Evolutionary conservation across 2,329 filamentous ascomycete genomes (phyloP).

Genomic region (Colletotrichum lini): DNA sequence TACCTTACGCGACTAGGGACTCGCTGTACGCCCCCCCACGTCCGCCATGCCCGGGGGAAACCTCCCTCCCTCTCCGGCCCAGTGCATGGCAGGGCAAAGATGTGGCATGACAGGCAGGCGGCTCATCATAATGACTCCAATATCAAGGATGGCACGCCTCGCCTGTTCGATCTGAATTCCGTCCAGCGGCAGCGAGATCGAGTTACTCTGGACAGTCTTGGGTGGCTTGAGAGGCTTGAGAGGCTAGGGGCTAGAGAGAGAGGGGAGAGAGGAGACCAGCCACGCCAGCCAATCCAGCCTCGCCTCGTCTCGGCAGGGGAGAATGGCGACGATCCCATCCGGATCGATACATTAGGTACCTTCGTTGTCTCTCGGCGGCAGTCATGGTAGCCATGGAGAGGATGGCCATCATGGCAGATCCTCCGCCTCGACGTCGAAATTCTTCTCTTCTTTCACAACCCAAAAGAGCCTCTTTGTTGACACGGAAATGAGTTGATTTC

Average conservation of each 20-base stretch:
- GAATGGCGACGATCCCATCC: slow-evolving; percentile 20
- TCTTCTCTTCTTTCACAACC: too few species aligned
- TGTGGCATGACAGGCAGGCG: too few species aligned
- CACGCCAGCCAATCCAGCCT: slow-evolving; percentile 9
- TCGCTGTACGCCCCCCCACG: background rate
- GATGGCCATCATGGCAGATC: background rate
- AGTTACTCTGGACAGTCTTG: slow-evolving; percentile 7
- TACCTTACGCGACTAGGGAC: too few species aligned
- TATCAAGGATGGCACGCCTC: background rate
- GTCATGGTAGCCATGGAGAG: background rate
- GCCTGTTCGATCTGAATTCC: slow-evolving; percentile 37
- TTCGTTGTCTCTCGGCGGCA: background rate
- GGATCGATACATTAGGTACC: background rate
- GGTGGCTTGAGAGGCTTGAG: slow-evolving; percentile 1
- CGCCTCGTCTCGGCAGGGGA: slow-evolving; percentile 22
- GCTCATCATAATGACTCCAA: slow-evolving; percentile 16
- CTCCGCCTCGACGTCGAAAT: background rate
- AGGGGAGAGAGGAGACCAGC: background rate
- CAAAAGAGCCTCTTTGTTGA: too few species aligned
- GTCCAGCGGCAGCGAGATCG: slow-evolving; percentile 37
- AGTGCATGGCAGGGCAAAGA: background rate
- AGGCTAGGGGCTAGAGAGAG: too few species aligned
- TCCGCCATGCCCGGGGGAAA: background rate
- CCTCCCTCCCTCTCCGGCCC: too few species aligned
- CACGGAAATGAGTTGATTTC: too few species aligned